These are phyloP conservation scores for Pythium apleroticum DNA, from an alignment of 352 stramenopile species.

Conservation along the genomic window DNA sequence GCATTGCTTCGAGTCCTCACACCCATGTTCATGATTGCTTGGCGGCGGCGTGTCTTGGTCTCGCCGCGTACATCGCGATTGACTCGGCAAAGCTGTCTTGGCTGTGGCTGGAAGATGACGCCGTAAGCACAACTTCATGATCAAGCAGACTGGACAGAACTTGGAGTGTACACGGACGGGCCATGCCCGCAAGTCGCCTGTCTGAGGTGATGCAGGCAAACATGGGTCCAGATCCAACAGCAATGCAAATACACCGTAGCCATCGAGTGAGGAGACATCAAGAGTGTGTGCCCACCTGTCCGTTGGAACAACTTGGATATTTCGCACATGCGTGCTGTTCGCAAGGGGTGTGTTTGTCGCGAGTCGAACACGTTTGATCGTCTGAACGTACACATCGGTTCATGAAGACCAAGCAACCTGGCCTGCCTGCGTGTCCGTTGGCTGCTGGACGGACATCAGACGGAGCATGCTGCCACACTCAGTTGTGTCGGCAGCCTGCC, in stretches of 20 bases:
- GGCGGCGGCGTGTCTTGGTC: too few relatives aligned
- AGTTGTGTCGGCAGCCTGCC: neutral
- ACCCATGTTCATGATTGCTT: too few relatives aligned
- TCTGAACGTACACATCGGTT: neutral
- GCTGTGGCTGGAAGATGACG: neutral
- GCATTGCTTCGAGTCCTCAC: neutral
- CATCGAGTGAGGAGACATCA: slow-evolving; percentile 2
- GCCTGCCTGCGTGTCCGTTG: slow-evolving; percentile 7
- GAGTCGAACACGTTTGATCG: slow-evolving; percentile 1
- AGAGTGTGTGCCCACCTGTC: neutral
- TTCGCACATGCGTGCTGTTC: neutral
- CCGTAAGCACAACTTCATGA: neutral
- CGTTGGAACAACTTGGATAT: neutral
- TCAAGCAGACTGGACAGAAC: neutral
- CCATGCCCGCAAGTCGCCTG: neutral
- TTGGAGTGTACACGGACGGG: neutral
- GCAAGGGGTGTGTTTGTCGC: too few relatives aligned
- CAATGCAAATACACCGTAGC: too few relatives aligned
- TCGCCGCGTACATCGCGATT: too few relatives aligned
- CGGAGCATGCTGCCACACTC: neutral
- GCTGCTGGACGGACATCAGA: slow-evolving; percentile 1
- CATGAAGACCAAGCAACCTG: neutral
- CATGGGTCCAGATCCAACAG: neutral
- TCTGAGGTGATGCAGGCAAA: neutral
- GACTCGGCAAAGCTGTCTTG: too few relatives aligned